A percentile compares a stretch with the other conserved stretches of the same genome.
Evolutionary conservation across 2,329 filamentous ascomycete species (phyloP).

Genomic region (Colletotrichum caudatum): DNA sequence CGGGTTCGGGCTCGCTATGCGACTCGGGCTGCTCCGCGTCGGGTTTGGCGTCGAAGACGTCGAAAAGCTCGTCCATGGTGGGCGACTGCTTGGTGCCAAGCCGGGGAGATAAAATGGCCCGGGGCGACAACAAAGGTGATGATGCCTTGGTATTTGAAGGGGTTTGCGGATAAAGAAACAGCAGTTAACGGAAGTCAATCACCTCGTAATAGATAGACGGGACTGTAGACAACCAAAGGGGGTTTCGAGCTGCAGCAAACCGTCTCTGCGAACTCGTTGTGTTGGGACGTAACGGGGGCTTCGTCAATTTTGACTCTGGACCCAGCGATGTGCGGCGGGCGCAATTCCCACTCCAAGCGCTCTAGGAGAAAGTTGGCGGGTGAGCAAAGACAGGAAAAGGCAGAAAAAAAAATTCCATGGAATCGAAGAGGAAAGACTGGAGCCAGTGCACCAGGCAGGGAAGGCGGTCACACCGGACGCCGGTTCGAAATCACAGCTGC

Average conservation of each 20-base stretch:
- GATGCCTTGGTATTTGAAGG: not conserved
- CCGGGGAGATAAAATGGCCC: not conserved
- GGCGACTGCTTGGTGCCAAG: not conserved
- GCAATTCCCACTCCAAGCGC: conserved; percentile 13
- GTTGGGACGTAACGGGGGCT: conserved; percentile 9
- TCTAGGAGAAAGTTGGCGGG: conserved; percentile 22
- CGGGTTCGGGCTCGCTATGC: conserved; percentile 58
- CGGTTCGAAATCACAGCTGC: conserved; percentile 18
- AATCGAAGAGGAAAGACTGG: not conserved
- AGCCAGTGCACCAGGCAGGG: not conserved
- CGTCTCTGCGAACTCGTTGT: not conserved
- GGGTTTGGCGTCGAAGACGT: conserved; percentile 80
- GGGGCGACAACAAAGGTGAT: not conserved
- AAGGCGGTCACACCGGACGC: conserved; percentile 26
- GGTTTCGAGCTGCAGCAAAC: not conserved
- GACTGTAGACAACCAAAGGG: not conserved
- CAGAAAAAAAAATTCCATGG: conserved; percentile 29
- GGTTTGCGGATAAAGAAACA: not conserved
- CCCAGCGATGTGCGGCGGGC: conserved; percentile 23
- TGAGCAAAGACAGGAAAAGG: conserved; percentile 7
- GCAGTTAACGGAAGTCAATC: not conserved
- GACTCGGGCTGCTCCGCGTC: conserved; percentile 53
- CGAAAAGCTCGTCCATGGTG: conserved; percentile 82
- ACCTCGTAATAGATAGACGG: not conserved
- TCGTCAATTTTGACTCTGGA: conserved; percentile 29